Percentiles rank a stretch among this genome's conserved stretches.
Conservation (phyloP, 2,329 filamentous ascomycete species). For the Fusarium marasasianum region DNA sequence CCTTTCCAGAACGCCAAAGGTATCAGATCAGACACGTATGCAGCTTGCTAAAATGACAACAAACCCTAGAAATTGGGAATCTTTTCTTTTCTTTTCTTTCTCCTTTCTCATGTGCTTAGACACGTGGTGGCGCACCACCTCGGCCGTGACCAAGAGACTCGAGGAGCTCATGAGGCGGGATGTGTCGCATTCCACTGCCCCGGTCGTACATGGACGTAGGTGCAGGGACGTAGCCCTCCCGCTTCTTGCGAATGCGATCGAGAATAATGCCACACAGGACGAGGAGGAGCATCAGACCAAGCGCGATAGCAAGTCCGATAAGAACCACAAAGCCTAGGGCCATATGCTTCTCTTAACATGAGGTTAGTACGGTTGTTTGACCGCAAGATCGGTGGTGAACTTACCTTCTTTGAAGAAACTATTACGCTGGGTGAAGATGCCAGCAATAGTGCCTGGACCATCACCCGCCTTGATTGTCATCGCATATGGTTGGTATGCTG, state of each 20-base stretch:
- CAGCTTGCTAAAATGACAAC: constrained; percentile 43
- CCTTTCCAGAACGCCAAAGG: constrained; percentile 52
- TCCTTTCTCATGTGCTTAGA: constrained; percentile 49
- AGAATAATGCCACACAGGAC: constrained; percentile 79
- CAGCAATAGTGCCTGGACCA: constrained; percentile 76
- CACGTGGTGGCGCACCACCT: constrained; percentile 60
- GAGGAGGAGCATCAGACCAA: constrained; percentile 80
- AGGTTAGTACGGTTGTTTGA: constrained; percentile 18
- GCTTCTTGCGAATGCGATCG: constrained; percentile 79
- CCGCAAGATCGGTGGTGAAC: constrained; percentile 47
- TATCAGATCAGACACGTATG: constrained; percentile 42
- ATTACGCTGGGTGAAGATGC: constrained; percentile 83
- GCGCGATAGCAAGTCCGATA: constrained; percentile 80
- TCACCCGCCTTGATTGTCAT: constrained; percentile 76
- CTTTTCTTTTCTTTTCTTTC: neutral
- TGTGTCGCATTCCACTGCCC: constrained; percentile 65
- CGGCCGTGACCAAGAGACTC: constrained; percentile 61
- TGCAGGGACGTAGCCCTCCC: constrained; percentile 83
- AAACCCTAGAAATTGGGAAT: constrained; percentile 17
- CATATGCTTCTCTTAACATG: constrained; percentile 60
- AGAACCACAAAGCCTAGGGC: constrained; percentile 82
- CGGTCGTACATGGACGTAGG: constrained; percentile 72
- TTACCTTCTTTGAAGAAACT: constrained; percentile 77
- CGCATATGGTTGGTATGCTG: constrained; percentile 78
- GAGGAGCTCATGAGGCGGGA: constrained; percentile 69